A percentile compares a stretch with the other conserved stretches of the same genome.
These are phyloP conservation scores for Cardiospermum halicacabum DNA, from an alignment of 345 rosid genomes.

Conservation along the genomic window DNA sequence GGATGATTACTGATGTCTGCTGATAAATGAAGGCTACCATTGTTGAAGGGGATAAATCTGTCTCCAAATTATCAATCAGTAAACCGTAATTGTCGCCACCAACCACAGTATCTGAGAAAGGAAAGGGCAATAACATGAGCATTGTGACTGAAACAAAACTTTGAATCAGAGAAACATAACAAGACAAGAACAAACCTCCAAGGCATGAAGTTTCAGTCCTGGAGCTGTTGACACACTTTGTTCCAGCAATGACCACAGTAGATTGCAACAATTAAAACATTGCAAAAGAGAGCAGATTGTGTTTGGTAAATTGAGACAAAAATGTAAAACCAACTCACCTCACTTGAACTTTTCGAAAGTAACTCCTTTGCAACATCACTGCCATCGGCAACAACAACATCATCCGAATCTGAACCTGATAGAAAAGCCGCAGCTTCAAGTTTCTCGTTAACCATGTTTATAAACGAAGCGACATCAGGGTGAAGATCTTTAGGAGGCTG, in stretches of 20 bases:
- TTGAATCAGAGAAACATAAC: not conserved
- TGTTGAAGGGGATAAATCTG: slow-evolving; percentile 28
- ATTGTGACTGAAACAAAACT: not conserved
- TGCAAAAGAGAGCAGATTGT: not conserved
- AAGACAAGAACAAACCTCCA: slow-evolving; percentile 23
- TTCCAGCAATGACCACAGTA: slow-evolving; percentile 21
- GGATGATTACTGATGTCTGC: slow-evolving; percentile 23
- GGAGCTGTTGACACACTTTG: slow-evolving; percentile 10
- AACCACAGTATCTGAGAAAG: slow-evolving; percentile 25
- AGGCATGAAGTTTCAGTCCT: not conserved
- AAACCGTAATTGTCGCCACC: slow-evolving; percentile 6
- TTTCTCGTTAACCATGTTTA: slow-evolving; percentile 17
- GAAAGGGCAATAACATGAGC: not conserved
- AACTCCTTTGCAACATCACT: not conserved
- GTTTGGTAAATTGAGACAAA: not conserved
- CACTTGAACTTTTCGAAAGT: not conserved
- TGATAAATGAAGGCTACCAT: slow-evolving; percentile 31
- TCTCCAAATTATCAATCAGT: slow-evolving; percentile 40
- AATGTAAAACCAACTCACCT: slow-evolving; percentile 15
- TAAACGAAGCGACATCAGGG: slow-evolving; percentile 20
- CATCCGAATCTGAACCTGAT: not conserved
- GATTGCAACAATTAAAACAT: not conserved
- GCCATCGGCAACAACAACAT: not conserved
- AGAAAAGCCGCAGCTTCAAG: not conserved
- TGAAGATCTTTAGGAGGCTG: slow-evolving; percentile 8